Percentiles rank a stretch among this genome's conserved stretches.
These are phyloP conservation scores for Talaromyces verruculosus DNA, from an alignment of 2,329 filamentous ascomycete genomes.

Conservation along the genomic window DNA sequence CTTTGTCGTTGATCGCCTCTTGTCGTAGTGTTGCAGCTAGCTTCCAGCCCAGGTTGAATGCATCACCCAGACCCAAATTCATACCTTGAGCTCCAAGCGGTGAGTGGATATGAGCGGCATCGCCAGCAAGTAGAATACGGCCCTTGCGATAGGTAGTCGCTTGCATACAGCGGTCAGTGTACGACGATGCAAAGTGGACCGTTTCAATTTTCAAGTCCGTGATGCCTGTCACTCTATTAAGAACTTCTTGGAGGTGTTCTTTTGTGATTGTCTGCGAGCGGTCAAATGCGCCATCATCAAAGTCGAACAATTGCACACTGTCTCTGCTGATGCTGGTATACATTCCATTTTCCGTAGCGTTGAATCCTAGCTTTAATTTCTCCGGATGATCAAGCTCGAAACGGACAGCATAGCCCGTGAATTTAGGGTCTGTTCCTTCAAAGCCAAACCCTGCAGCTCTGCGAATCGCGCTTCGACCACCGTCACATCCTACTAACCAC, in stretches of 20 bases:
- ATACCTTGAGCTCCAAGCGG: conserved; percentile 27
- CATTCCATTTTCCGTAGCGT: conserved; percentile 12
- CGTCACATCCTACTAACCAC: conserved; percentile 49
- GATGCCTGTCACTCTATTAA: conserved; percentile 12
- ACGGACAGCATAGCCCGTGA: conserved; percentile 38
- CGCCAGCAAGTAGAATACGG: conserved; percentile 25
- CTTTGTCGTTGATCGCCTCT: conserved; percentile 27
- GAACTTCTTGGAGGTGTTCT: conserved; percentile 14
- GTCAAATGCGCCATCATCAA: conserved; percentile 11
- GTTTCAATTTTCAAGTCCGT: conserved; percentile 8
- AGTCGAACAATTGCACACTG: conserved; percentile 14
- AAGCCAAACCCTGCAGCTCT: conserved; percentile 41
- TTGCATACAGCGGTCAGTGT: conserved; percentile 19
- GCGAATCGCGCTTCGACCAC: conserved; percentile 44
- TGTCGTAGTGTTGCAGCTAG: conserved; percentile 49
- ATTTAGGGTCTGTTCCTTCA: conserved; percentile 38
- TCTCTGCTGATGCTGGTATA: conserved; percentile 15
- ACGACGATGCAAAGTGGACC: conserved; percentile 2
- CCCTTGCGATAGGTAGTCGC: conserved; percentile 23
- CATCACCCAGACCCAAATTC: conserved; percentile 52
- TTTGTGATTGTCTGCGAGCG: conserved; percentile 13
- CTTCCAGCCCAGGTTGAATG: conserved; percentile 60
- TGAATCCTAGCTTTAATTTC: conserved; percentile 10
- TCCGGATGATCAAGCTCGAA: conserved; percentile 35
- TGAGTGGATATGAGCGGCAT: conserved; percentile 26